Evolutionary conservation across 208 protist genomes (phyloP).

Genomic region (Acanthamoeba lenticulata): DNA sequence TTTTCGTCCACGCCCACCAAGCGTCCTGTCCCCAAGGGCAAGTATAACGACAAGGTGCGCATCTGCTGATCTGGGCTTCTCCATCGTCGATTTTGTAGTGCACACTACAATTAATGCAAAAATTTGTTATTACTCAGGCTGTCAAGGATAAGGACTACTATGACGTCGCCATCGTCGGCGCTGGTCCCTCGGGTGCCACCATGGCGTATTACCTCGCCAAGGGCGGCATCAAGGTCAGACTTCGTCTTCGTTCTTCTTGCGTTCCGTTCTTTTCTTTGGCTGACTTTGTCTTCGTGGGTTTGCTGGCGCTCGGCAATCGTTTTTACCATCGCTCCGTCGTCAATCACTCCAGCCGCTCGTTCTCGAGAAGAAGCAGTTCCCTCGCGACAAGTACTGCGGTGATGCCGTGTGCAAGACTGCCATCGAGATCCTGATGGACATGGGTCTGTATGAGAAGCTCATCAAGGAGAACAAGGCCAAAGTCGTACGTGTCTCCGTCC

Average conservation of each 20-base stretch:
- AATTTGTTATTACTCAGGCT: background rate
- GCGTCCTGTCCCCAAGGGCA: slow-evolving; percentile 18
- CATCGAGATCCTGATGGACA: slow-evolving; percentile 82
- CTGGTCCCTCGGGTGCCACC: slow-evolving; percentile 77
- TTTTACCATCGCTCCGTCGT: background rate
- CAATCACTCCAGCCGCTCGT: slow-evolving; percentile 31
- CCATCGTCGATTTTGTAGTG: background rate
- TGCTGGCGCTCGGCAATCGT: too few relatives aligned
- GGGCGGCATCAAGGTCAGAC: slow-evolving; percentile 70
- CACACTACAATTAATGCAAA: background rate
- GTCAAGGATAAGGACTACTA: slow-evolving; percentile 74
- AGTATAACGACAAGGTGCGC: slow-evolving; percentile 47
- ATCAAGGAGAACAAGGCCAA: slow-evolving; percentile 83
- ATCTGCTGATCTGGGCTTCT: background rate
- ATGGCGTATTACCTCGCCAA: slow-evolving; percentile 71
- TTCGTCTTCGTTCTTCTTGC: background rate
- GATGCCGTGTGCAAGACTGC: slow-evolving; percentile 84
- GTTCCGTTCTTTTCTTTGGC: background rate
- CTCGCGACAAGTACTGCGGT: slow-evolving; percentile 84
- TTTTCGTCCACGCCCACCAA: background rate
- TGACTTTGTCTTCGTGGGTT: background rate
- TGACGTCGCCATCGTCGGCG: slow-evolving; percentile 81
- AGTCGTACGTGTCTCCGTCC: slow-evolving; percentile 65
- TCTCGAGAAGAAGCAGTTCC: slow-evolving; percentile 83
- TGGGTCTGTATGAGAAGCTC: slow-evolving; percentile 82